These are phyloP conservation scores for Eimeria sp. DNA, from an alignment of 169 alveolate species.

Conservation along the genomic window DNA sequence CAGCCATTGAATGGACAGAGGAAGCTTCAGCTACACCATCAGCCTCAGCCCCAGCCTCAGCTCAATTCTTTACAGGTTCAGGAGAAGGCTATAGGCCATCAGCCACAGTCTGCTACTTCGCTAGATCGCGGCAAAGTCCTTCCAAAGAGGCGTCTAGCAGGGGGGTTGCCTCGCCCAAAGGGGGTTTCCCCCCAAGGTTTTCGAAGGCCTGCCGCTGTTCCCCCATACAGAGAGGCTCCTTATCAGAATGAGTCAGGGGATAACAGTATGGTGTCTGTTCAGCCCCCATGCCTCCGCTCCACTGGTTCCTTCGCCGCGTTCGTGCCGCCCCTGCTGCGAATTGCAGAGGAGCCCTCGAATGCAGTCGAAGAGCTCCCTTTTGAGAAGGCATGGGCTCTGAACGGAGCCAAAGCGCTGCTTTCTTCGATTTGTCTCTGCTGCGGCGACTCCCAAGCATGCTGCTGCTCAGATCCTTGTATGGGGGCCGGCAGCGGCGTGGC, in stretches of 20 bases:
- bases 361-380: not conserved
- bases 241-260: not conserved
- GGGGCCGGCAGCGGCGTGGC: not conserved
- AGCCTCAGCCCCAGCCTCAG: not conserved
- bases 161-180: conserved; percentile 44
- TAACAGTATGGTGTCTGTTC: not conserved
- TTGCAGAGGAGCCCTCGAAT: not conserved
- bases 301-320: not conserved
- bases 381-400: not conserved
- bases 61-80: not conserved
- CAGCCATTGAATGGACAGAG: conserved; percentile 33
- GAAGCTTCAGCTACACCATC: not conserved
- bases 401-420: conserved; percentile 36
- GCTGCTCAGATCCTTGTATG: not conserved
- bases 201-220: not conserved
- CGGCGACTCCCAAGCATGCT: not conserved
- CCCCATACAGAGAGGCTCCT: not conserved
- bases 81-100: not conserved
- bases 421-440: conserved; percentile 26
- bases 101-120: not conserved
- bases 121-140: not conserved
- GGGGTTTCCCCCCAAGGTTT: conserved; percentile 10
- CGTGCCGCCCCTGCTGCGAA: conserved; percentile 3
- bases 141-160: conserved; percentile 53
- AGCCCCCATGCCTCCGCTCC: not conserved